Base-by-base conservation (phyloP, 2,329 filamentous ascomycete genomes). In the Xylariaceae sp. region DNA sequence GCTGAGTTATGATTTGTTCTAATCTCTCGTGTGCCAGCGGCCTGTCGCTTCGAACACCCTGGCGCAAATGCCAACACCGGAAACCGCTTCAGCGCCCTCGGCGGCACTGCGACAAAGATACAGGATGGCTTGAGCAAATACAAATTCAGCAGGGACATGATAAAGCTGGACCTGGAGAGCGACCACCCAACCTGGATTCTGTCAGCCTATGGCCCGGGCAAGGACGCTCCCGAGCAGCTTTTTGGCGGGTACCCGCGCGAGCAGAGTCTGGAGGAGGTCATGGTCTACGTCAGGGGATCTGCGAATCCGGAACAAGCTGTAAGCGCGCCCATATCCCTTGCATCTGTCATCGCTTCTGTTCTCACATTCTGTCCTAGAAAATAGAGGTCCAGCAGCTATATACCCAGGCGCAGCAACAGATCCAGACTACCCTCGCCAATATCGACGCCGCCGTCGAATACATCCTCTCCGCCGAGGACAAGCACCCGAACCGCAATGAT, bases 181-280 rank as follows among this genome's bases (percentile, higher is more conserved):
- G 86, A 92, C 44, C 73, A 75, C 7, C 90, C 90, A 13, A 66
- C 77, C 69, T 97, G 89, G 85, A 82, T 92, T 4, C 73, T 96
- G 16, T 95, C 89, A 1, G 75, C 83, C 15, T 97, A 95, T 61
- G 86, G 81, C 0, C 88, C 89, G 0, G 84, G 83, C 3, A 74
- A 70, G 53, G 77, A 88, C 51, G 78, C 84, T 2, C 89, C 89
- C 0, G 78, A 78, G 13, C 88, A 95, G 62, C 71, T 96, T 1
- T 89, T 95, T 54, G 88, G 88, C 36, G 88, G 88, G 2, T 73
- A 71, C 31, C 71, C 77, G 5, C 75, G 88, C 13, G 90, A 97
- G 60, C 83, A 88, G 60, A 94, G 88, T 55, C 83, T 85, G 28
- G 90, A 97, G 60, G 90, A 97, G 63, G 75, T 94, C 59, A 76